These are phyloP conservation scores for Coemansia biformis DNA, from an alignment of 192 early-diverging fungal species.

Conservation along the genomic window DNA sequence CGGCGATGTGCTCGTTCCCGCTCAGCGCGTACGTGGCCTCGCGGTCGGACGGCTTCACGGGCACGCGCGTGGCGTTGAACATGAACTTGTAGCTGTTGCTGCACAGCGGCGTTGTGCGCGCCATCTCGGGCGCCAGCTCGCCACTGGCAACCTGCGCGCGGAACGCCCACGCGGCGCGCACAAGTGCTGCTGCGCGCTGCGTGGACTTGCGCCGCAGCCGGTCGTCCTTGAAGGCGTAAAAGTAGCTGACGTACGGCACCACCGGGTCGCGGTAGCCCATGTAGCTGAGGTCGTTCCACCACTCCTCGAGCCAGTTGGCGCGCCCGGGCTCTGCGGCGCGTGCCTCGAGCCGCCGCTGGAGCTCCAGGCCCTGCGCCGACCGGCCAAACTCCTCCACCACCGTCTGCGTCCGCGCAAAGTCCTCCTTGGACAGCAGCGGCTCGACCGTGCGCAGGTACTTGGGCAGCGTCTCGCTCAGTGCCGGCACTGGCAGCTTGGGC, in stretches of 20 bases:
- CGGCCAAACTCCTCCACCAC: slow-evolving; percentile 73
- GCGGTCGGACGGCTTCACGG: slow-evolving; percentile 76
- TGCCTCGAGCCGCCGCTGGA: slow-evolving; percentile 79
- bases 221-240: slow-evolving; percentile 91
- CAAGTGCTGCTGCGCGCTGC: slow-evolving; percentile 81
- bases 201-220: slow-evolving; percentile 68
- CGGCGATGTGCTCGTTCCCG: slow-evolving; percentile 76
- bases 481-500: slow-evolving; percentile 86
- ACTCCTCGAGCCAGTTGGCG: slow-evolving; percentile 90
- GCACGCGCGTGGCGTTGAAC: slow-evolving; percentile 95
- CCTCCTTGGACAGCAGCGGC: slow-evolving; percentile 64
- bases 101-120: slow-evolving; percentile 72
- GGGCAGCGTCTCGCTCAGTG: slow-evolving; percentile 71
- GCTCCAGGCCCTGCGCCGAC: slow-evolving; percentile 76
- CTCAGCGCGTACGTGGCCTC: slow-evolving; percentile 67
- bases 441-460: slow-evolving; percentile 77
- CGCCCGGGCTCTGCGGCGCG: slow-evolving; percentile 66
- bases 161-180: slow-evolving; percentile 87
- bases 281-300: slow-evolving; percentile 97
- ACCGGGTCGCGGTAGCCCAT: slow-evolving; percentile 93
- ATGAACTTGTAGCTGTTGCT: slow-evolving; percentile 91
- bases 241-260: slow-evolving; percentile 95
- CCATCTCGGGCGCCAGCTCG: slow-evolving; percentile 77
- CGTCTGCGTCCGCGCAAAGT: slow-evolving; percentile 63
- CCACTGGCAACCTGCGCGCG: slow-evolving; percentile 70